These are phyloP conservation scores for Benincasa hispida DNA, from an alignment of 306 rosid genomes.

Conservation along the genomic window DNA sequence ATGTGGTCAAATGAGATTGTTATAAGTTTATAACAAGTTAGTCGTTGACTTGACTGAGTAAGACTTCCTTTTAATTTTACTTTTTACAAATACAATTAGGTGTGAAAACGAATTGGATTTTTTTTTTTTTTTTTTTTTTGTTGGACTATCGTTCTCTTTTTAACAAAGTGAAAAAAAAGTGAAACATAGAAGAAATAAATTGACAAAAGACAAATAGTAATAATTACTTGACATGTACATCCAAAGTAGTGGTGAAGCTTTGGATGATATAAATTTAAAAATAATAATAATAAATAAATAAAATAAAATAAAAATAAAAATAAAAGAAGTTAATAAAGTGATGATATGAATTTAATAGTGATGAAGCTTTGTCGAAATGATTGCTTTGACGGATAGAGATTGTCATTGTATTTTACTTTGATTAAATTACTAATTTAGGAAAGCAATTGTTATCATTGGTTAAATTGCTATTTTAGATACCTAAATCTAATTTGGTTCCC, in stretches of 20 bases:
- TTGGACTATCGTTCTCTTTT: not conserved
- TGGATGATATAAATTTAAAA: no score
- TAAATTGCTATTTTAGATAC: no score
- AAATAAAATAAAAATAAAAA: no score
- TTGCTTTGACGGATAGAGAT: not conserved
- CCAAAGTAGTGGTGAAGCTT: no score
- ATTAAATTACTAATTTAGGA: not conserved
- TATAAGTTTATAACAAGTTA: not conserved
- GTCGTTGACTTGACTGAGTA: not conserved
- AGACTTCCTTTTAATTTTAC: not conserved
- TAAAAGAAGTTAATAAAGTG: not conserved
- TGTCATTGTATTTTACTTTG: not conserved
- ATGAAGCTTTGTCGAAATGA: not conserved
- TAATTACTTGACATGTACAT: not conserved
- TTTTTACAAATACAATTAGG: not conserved
- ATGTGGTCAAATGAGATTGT: not conserved
- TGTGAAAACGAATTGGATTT: not conserved
- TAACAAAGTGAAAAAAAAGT: not conserved
- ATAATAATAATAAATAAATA: no score
- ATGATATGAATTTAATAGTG: not conserved
- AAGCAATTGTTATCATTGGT: not conserved
- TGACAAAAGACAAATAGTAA: not conserved
- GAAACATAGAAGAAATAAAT: not conserved
- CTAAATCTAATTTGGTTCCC: no score
- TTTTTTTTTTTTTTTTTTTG: no score